Evolutionary conservation across 306 rosid genomes (phyloP).

Genomic region (Adenanthera pavonina): DNA sequence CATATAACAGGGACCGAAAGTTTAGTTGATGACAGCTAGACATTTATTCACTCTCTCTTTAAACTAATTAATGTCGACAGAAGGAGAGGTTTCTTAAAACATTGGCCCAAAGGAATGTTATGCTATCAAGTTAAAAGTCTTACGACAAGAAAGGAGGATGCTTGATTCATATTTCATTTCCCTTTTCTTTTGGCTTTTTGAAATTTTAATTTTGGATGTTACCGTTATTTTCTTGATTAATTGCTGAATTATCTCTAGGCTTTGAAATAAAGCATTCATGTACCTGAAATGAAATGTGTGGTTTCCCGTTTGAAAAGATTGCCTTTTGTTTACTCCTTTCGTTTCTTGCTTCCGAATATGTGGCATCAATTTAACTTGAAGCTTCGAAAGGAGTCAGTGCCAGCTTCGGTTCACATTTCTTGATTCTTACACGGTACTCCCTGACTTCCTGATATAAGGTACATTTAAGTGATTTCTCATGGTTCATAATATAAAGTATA

Average conservation of each 20-base stretch:
- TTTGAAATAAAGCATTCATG: not conserved
- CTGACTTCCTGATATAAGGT: no score
- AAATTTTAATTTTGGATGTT: not conserved
- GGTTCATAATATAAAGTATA: no score
- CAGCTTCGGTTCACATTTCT: slow-evolving; percentile 3
- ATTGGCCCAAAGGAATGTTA: not conserved
- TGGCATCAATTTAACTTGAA: not conserved
- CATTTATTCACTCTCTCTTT: not conserved
- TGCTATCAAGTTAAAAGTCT: not conserved
- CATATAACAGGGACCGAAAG: not conserved
- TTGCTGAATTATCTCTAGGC: not conserved
- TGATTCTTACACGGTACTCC: not conserved
- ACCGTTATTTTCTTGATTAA: not conserved
- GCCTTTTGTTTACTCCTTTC: no score
- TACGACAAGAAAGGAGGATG: not conserved
- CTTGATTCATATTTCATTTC: not conserved
- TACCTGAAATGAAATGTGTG: not conserved
- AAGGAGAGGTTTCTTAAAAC: not conserved
- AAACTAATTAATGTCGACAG: not conserved
- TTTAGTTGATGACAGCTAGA: not conserved
- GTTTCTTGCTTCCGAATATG: not conserved
- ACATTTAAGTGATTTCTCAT: no score
- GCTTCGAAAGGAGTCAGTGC: not conserved
- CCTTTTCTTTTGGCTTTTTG: not conserved
- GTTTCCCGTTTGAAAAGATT: not conserved